Conservation (phyloP, 2,329 filamentous ascomycete species). For the Talaromyces sp. region DNA sequence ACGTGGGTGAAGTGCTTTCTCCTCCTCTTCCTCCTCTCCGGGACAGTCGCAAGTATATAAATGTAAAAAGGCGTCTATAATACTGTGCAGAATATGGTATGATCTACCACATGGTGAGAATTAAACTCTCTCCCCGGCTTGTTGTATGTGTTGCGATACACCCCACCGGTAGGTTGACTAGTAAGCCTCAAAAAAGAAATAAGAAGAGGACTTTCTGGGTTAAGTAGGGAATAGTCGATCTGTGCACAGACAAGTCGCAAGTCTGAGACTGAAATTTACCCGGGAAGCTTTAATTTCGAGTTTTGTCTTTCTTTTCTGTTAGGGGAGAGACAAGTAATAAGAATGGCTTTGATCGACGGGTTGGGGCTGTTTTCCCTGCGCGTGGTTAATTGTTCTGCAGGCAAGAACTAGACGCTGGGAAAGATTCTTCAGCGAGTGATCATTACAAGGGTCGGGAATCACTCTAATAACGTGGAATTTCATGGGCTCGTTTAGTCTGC, state of each 20-base stretch:
- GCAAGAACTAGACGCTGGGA: neutral
- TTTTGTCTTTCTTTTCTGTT: neutral
- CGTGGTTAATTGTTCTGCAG: neutral
- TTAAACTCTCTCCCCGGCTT: neutral
- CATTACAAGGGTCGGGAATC: neutral
- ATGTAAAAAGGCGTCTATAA: neutral
- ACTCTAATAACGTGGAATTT: neutral
- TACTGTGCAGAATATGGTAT: too few species aligned
- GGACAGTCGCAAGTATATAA: neutral
- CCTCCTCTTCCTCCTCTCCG: neutral
- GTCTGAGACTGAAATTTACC: neutral
- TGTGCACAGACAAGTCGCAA: neutral
- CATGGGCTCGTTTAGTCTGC: neutral
- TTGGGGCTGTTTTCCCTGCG: neutral
- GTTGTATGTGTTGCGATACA: neutral
- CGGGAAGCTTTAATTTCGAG: neutral
- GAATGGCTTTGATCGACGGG: neutral
- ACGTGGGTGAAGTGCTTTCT: neutral
- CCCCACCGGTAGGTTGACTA: neutral
- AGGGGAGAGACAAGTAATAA: neutral
- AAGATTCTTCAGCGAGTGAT: neutral
- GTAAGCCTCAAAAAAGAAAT: neutral
- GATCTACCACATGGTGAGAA: neutral
- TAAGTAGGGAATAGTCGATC: slow-evolving; percentile 2
- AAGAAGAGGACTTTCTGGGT: neutral